phyloP scores from a whole-genome alignment of 2,329 filamentous ascomycete genomes.

The Ophiocordyceps camponoti-rufipedis region DNA sequence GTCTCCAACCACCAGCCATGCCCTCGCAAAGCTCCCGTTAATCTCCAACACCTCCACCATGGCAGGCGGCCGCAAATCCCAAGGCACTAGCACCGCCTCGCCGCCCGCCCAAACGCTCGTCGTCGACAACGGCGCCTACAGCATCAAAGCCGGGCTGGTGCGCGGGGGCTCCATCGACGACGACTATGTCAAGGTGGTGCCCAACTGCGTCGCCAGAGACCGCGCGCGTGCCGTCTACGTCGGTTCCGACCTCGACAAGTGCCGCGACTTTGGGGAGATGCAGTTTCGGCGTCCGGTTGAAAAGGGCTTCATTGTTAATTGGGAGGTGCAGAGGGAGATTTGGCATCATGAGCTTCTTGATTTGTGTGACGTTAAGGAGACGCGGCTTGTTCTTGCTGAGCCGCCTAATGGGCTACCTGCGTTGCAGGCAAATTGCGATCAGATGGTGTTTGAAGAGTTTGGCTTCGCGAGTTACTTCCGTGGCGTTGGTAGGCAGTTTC shows the following conservation, averaged over 20 bases:
- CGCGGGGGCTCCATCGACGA: slow-evolving; percentile 23
- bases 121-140: slow-evolving; percentile 84
- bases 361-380: slow-evolving; percentile 58
- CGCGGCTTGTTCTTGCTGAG: slow-evolving; percentile 72
- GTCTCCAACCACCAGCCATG: too few relatives aligned
- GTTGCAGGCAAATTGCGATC: slow-evolving; percentile 78
- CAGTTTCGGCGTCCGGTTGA: slow-evolving; percentile 79
- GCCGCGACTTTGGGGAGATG: slow-evolving; percentile 78
- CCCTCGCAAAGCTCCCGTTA: too few relatives aligned
- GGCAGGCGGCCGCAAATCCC: slow-evolving; percentile 30
- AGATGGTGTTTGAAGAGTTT: slow-evolving; percentile 96
- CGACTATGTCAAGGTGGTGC: slow-evolving; percentile 52
- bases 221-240: slow-evolving; percentile 65
- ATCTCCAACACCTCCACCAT: slow-evolving; percentile 9
- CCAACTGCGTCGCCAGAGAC: slow-evolving; percentile 77
- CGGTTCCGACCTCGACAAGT: slow-evolving; percentile 58
- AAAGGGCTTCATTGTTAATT: slow-evolving; percentile 88
- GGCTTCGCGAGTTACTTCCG: slow-evolving; percentile 77
- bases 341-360: slow-evolving; percentile 85
- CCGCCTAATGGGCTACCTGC: slow-evolving; percentile 66
- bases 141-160: slow-evolving; percentile 76
- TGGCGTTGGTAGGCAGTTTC: slow-evolving; percentile 36
- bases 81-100: slow-evolving; percentile 29
- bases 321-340: slow-evolving; percentile 89
- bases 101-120: slow-evolving; percentile 54